Base-by-base conservation (phyloP, 1,139 yeast genomes). In the Zygosaccharomyces sapae region DNA sequence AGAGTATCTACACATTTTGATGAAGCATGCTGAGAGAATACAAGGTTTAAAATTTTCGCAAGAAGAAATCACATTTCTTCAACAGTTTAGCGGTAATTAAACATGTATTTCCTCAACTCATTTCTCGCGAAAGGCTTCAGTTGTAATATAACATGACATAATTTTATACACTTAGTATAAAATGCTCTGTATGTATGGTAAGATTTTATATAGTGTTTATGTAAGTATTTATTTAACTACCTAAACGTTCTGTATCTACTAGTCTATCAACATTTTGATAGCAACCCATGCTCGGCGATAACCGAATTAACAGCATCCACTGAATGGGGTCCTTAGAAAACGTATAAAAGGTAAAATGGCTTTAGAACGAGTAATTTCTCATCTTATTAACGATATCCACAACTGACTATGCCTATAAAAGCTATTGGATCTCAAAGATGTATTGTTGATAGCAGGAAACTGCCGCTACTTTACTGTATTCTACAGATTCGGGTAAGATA, bases 361-460 rank as follows among this genome's bases (percentile, higher is more conserved):
- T 13, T 31, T 7, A 31, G 13, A 12, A 13, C 18, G 13, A 8
- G 18, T 12, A 31, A 13, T 29, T 29, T 18, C 16, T 31, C 16
- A 31, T n/a, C 9, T 22, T 22, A 31, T 12, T 5, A 31, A 13
- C 13, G 18, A 7, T 31, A 9, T 27, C 18, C 34, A 31, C 34
- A 31, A 13, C 16, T 8, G 16, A 43, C 29, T 13, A 80, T 80
- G 84, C 75, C 83, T 7, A 45, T 51, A 22, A 71, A 75, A 54
- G 90, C 92, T 3, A 70, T 87, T 36, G 70, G 86, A 0, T 86
- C 95, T 1, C 66, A 71, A 10, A 71, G 73, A n/a, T 94, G 85
- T 6, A 77, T 86, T 27, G 52, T 85, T 8, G 75, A 73, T 38
- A 79, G 73, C 33, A 53, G 42, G 59, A 83, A 1, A 64, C 60